Conservation (phyloP, 345 rosid genomes). For the Geranium rotundifolium region DNA sequence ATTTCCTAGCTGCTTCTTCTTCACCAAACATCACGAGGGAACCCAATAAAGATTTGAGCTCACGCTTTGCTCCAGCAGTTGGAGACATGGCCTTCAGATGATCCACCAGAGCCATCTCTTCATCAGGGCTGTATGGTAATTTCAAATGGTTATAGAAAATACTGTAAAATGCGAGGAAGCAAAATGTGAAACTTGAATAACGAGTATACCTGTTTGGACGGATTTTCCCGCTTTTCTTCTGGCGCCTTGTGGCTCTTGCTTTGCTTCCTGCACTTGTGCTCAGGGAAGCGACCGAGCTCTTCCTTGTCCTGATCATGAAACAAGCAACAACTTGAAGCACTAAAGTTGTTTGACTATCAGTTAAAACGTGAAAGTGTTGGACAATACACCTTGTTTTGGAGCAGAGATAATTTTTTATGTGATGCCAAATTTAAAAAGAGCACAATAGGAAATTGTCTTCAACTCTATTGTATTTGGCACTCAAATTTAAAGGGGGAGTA, state of each 20-base stretch:
- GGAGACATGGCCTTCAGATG: conserved; percentile 83
- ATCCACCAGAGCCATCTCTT: conserved; percentile 89
- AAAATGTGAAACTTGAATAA: neutral
- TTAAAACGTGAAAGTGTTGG: neutral
- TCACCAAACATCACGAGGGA: conserved; percentile 64
- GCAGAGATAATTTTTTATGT: too few relatives aligned
- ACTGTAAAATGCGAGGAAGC: neutral
- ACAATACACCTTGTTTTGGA: too few relatives aligned
- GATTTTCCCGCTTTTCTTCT: conserved; percentile 69
- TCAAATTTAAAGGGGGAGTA: too few relatives aligned
- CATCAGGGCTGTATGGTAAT: conserved; percentile 53
- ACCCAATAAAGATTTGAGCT: conserved; percentile 65
- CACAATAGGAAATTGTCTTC: too few relatives aligned
- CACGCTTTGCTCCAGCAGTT: conserved; percentile 55
- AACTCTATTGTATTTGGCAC: too few relatives aligned
- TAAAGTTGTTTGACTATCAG: neutral
- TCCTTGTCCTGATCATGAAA: conserved; percentile 49
- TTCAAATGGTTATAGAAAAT: conserved; percentile 12
- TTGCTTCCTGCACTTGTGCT: conserved; percentile 49
- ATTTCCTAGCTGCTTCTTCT: conserved; percentile 53
- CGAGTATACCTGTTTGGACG: conserved; percentile 80
- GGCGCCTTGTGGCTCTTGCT: conserved; percentile 65
- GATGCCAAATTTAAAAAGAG: too few relatives aligned
- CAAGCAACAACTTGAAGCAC: conserved; percentile 5
- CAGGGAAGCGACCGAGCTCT: conserved; percentile 59